Evolutionary conservation across 495 filamentous ascomycete species (phyloP).

Genomic region (Penicillium ochrochloron): DNA sequence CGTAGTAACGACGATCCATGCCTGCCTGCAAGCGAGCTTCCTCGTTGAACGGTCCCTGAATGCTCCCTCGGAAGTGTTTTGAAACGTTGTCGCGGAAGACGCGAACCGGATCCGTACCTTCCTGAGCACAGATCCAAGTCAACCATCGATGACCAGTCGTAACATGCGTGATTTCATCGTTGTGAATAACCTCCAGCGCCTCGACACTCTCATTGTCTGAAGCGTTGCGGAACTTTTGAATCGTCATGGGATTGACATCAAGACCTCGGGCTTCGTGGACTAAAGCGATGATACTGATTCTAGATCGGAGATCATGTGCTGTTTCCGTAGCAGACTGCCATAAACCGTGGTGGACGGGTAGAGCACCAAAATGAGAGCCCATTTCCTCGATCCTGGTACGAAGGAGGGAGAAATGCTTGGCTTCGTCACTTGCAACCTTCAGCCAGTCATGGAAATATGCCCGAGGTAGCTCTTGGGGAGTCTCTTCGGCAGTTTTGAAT

Average conservation of each 20-base stretch:
- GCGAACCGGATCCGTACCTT: slow-evolving; percentile 53
- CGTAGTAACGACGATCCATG: slow-evolving; percentile 55
- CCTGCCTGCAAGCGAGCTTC: slow-evolving; percentile 55
- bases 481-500: slow-evolving; percentile 43
- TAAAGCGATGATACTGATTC: slow-evolving; percentile 57
- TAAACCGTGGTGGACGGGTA: slow-evolving; percentile 56
- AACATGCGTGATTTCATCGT: slow-evolving; percentile 61
- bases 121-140: slow-evolving; percentile 57
- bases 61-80: slow-evolving; percentile 50
- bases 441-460: slow-evolving; percentile 60
- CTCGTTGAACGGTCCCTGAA: slow-evolving; percentile 55
- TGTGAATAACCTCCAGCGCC: slow-evolving; percentile 53
- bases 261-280: slow-evolving; percentile 59
- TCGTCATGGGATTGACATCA: slow-evolving; percentile 59
- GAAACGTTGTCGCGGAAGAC: slow-evolving; percentile 55
- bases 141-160: slow-evolving; percentile 59
- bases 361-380: slow-evolving; percentile 53
- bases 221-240: slow-evolving; percentile 56
- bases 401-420: slow-evolving; percentile 58
- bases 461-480: slow-evolving; percentile 43
- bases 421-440: slow-evolving; percentile 58
- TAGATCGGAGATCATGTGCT: slow-evolving; percentile 52
- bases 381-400: slow-evolving; percentile 55
- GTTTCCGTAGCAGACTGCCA: slow-evolving; percentile 55
- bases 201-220: slow-evolving; percentile 51